phyloP scores from a whole-genome alignment of 352 stramenopile species.

The Phytophthora hybrid region DNA sequence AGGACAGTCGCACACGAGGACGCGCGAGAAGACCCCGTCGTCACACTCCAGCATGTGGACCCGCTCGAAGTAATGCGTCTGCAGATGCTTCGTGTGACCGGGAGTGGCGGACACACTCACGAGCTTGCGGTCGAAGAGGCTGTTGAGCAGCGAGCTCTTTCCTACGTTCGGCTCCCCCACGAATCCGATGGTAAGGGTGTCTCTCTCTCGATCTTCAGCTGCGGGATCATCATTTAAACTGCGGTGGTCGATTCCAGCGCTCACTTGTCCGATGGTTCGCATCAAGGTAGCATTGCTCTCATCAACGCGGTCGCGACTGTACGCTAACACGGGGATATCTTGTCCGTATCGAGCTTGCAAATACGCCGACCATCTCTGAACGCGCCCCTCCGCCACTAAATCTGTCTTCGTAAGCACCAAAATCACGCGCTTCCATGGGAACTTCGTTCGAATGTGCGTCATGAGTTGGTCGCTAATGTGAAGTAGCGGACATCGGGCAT shows the following conservation, averaged over 20 bases:
- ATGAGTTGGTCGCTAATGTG: constrained; percentile 78
- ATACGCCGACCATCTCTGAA: constrained; percentile 94
- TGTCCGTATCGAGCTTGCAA: constrained; percentile 88
- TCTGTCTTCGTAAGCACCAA: constrained; percentile 99
- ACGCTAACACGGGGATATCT: constrained; percentile 84
- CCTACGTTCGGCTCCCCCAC: constrained; percentile 98
- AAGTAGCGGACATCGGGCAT: constrained; percentile 75
- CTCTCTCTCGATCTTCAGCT: constrained; percentile 93
- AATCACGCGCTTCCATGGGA: constrained; percentile 92
- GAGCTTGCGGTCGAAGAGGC: constrained; percentile 78
- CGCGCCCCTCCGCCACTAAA: constrained; percentile 87
- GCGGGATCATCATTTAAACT: background rate
- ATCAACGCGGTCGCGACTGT: constrained; percentile 72
- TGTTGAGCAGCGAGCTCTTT: constrained; percentile 96
- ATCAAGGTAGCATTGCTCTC: constrained; percentile 57
- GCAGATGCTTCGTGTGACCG: constrained; percentile 84
- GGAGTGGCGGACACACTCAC: constrained; percentile 83
- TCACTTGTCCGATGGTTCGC: constrained; percentile 51
- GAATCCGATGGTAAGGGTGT: constrained; percentile 94
- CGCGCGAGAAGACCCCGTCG: constrained; percentile 34
- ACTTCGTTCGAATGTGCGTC: constrained; percentile 48
- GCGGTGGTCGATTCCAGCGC: constrained; percentile 34
- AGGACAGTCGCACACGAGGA: constrained; percentile 82
- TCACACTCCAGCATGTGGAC: constrained; percentile 57
- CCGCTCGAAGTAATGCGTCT: constrained; percentile 81